These are phyloP conservation scores for Fusarium sp. DNA, from an alignment of 2,329 filamentous ascomycete species.

Conservation along the genomic window DNA sequence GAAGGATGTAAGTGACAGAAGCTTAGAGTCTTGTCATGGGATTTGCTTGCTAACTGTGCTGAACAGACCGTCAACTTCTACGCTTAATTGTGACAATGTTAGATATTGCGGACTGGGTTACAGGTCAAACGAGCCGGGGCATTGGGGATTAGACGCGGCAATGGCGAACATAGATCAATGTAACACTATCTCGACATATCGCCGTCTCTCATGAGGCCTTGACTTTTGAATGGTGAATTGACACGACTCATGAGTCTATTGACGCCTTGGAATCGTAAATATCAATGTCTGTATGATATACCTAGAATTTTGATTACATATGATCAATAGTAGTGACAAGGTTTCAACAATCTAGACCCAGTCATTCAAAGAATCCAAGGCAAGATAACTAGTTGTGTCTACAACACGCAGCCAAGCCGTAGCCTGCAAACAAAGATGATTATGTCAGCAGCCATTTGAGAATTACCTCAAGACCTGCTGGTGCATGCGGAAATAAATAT, in stretches of 20 bases:
- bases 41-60: conserved; percentile 22
- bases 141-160: conserved; percentile 33
- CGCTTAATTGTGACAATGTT: conserved; percentile 50
- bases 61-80: conserved; percentile 67
- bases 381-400: background rate
- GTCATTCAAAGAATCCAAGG: background rate
- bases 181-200: conserved; percentile 40
- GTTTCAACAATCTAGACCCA: background rate
- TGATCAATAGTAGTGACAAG: background rate
- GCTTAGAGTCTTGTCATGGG: background rate
- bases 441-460: background rate
- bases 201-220: background rate
- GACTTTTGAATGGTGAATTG: background rate
- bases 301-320: background rate
- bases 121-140: conserved; percentile 18
- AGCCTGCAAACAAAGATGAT: background rate
- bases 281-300: background rate
- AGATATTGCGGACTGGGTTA: conserved; percentile 24
- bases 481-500: background rate
- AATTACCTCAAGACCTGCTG: background rate
- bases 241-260: background rate
- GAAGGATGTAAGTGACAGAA: conserved; percentile 75
- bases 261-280: background rate
- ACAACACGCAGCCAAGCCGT: background rate
- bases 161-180: conserved; percentile 42